These are phyloP conservation scores for Oryza meridionalis DNA, from an alignment of 176 grass and related monocot species.

Conservation along the genomic window DNA sequence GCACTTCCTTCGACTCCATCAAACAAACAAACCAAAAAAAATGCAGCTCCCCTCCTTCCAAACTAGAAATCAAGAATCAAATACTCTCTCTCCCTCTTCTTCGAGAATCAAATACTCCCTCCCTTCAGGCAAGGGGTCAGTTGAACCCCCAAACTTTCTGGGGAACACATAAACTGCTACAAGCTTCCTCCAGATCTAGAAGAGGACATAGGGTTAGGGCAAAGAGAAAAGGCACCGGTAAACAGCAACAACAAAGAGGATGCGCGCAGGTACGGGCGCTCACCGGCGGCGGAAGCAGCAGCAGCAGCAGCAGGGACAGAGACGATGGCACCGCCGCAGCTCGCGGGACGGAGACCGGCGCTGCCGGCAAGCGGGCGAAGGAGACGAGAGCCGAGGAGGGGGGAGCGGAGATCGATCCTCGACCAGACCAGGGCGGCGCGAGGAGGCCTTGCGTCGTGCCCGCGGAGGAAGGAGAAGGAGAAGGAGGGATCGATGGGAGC, in stretches of 20 bases:
- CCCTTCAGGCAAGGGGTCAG: not conserved
- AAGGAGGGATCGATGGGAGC: not conserved
- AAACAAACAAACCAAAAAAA: not conserved
- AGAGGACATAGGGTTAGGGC: not conserved
- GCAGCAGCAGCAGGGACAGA: not conserved
- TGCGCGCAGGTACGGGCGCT: not conserved
- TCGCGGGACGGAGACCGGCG: not conserved
- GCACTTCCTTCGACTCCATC: slow-evolving; percentile 50
- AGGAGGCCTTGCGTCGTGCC: not conserved
- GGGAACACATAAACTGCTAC: not conserved
- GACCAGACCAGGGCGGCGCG: not conserved
- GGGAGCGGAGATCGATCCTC: not conserved
- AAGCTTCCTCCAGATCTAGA: not conserved
- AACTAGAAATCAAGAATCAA: not conserved
- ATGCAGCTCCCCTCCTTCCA: not conserved
- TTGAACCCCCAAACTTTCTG: not conserved
- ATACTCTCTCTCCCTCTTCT: not conserved
- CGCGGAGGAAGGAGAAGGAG: not conserved
- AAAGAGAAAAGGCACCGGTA: not conserved
- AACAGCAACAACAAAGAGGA: not conserved
- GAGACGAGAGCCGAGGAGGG: no score
- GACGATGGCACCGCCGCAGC: not conserved
- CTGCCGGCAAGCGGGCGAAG: no score
- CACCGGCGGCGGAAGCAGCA: not conserved
- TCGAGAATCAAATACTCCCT: not conserved